Percentiles rank a stretch among this genome's conserved stretches.
Evolutionary conservation across 768 basidiomycete genomes (phyloP).

Genomic region (Austroboletus festivus): DNA sequence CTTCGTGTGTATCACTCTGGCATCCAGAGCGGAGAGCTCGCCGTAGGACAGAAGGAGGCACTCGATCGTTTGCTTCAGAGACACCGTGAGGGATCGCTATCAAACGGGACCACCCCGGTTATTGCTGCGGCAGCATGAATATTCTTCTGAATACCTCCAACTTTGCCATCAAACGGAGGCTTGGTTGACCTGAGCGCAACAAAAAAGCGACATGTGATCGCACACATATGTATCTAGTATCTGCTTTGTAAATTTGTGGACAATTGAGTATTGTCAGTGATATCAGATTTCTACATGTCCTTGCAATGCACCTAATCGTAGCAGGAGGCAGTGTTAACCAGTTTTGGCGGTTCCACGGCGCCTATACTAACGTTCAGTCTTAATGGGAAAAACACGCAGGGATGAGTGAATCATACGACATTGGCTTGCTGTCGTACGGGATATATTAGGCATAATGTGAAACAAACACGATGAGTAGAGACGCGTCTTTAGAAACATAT

Average conservation of each 20-base stretch:
- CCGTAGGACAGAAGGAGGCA: slow-evolving; percentile 90
- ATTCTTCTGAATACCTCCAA: not conserved
- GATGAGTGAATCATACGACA: slow-evolving; percentile 4
- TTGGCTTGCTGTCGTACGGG: slow-evolving; percentile 13
- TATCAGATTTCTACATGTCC: not conserved
- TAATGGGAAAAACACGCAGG: not conserved
- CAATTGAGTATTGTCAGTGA: not conserved
- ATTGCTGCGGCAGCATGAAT: slow-evolving; percentile 10
- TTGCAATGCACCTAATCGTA: not conserved
- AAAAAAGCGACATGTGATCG: slow-evolving; percentile 23
- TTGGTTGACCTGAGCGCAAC: not conserved
- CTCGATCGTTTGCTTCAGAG: slow-evolving; percentile 82
- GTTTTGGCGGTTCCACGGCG: no score
- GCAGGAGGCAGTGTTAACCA: no score
- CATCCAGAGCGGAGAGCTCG: slow-evolving; percentile 87
- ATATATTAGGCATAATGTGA: slow-evolving; percentile 5
- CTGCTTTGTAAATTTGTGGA: slow-evolving; percentile 1
- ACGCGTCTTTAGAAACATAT: slow-evolving; percentile 66
- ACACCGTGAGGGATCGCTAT: slow-evolving; percentile 50
- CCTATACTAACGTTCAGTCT: not conserved
- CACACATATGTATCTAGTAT: slow-evolving; percentile 14
- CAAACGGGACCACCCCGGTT: not conserved
- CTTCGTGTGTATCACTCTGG: slow-evolving; percentile 95
- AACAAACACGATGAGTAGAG: not conserved
- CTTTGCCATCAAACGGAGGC: not conserved